A percentile compares a stretch with the other conserved stretches of the same genome.
Evolutionary conservation across 169 alveolate species (phyloP).

Genomic region (Eimeria necatrix): DNA sequence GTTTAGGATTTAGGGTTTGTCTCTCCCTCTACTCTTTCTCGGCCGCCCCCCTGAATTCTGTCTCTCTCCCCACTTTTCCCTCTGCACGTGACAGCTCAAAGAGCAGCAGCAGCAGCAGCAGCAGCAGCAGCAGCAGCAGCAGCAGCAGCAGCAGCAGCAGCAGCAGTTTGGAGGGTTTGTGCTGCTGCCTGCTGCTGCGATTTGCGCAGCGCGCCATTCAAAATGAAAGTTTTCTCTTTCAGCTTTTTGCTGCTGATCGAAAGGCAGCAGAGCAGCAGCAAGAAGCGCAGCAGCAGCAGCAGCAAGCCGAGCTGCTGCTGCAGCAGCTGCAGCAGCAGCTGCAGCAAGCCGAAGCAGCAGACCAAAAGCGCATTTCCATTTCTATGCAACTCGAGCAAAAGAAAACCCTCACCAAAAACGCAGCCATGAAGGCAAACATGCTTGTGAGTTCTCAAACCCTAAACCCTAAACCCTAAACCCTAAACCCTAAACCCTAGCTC

Average conservation of each 20-base stretch:
- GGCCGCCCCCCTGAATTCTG: too few relatives aligned
- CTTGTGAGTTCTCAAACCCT: too few relatives aligned
- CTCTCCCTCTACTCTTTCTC: not conserved
- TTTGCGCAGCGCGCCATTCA: not conserved
- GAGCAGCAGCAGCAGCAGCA: too few relatives aligned
- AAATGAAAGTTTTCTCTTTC: not conserved
- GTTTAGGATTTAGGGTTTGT: not conserved
- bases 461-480: conserved; percentile 45
- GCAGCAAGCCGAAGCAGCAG: conserved; percentile 37
- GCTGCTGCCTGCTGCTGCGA: not conserved
- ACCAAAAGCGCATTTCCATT: not conserved
- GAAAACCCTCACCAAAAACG: conserved; percentile 3
- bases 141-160: too few relatives aligned
- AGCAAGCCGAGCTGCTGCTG: conserved; percentile 5
- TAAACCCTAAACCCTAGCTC: conserved; percentile 28
- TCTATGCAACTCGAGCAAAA: not conserved
- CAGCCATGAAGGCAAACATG: not conserved
- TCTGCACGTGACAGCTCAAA: too few relatives aligned
- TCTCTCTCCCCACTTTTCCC: too few relatives aligned
- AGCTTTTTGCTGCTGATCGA: conserved; percentile 27
- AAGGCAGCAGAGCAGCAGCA: not conserved
- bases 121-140: too few relatives aligned
- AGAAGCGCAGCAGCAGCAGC: not conserved
- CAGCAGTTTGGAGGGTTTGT: too few relatives aligned
- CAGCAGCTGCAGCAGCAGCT: conserved; percentile 22